Evolutionary conservation across 1,284 basidiomycete genomes (phyloP), one percentile per base, ranked within the genome.

Genomic region (Calocybe gambosa): DNA sequence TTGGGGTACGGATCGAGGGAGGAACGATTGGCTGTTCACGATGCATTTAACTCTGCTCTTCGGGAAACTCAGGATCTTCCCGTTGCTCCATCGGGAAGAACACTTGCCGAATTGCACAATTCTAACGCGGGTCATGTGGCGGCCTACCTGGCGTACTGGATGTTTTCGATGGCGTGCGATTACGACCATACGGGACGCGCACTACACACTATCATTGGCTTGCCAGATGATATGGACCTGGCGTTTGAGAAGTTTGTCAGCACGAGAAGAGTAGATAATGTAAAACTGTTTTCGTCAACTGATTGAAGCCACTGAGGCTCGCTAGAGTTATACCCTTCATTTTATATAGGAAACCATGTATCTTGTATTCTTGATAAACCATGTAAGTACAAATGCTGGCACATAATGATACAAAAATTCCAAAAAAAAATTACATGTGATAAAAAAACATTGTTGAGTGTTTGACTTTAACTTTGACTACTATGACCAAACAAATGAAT

Each of bases 121-220:
- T 66, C 65, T 5, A 60, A 64, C 44, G 66, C 64, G 2, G 64
- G 65, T n/a, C 64, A 68, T 49, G 66, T 68, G 21, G 66, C 63
- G 9, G 64, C 64, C 1, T 68, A 65, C 44, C 54, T 68, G 29
- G 64, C 64, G 15, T 67, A 67, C 42, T 68, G 65, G 65, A 68
- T 68, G 66, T 67, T 64, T 45, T 65, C 62, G 1, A 62, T 66
- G 43, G 66, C 58, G 12, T 68, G 66, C 49, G 66, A 68, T 46
- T 68, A 65, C 43, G 64, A 68, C 23, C 60, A 67, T 39, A 67
- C 65, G 1, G 66, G 66, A 5, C 56, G 64, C 25, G 66, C 64
- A 8, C 51, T 68, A 13, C 64, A 66, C 42, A 58, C 60, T 28
- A 62, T 65, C 46, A 55, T 64, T 29, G 63, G 62, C 13, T 56